These are phyloP conservation scores for Phytopythium montanum DNA, from an alignment of 352 stramenopile species.

Conservation along the genomic window DNA sequence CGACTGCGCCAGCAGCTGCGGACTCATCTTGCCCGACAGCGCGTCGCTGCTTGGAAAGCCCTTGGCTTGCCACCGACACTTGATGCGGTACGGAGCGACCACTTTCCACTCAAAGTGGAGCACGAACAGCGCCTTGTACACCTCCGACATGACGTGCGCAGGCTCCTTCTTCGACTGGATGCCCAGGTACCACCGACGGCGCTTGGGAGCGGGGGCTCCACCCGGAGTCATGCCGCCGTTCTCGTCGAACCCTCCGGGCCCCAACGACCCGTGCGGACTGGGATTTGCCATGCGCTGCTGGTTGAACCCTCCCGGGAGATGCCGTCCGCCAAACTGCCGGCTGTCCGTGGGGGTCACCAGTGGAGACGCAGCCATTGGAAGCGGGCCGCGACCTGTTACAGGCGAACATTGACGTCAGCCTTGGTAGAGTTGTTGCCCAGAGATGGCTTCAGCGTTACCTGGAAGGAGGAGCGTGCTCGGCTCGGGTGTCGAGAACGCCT, in stretches of 20 bases:
- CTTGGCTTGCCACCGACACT: conserved; percentile 94
- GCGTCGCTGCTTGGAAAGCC: conserved; percentile 16
- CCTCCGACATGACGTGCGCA: conserved; percentile 99
- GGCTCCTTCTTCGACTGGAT: conserved; percentile 99
- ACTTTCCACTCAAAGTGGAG: conserved; percentile 98
- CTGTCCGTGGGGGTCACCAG: conserved; percentile 64
- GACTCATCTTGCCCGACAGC: conserved; percentile 13
- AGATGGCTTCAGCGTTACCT: conserved; percentile 15
- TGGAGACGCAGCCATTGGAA: conserved; percentile 79
- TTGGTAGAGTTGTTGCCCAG: background rate
- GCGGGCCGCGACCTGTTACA: conserved; percentile 51
- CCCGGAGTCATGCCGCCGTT: conserved; percentile 12
- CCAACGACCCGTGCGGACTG: conserved; percentile 1
- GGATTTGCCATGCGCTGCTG: conserved; percentile 22
- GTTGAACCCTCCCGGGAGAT: conserved; percentile 18
- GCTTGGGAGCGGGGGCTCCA: conserved; percentile 44
- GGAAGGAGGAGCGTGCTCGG: conserved; percentile 62
- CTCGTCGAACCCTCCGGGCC: conserved; percentile 32
- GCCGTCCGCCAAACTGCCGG: conserved; percentile 64
- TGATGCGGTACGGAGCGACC: conserved; percentile 96
- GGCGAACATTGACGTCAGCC: background rate
- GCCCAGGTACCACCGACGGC: conserved; percentile 97
- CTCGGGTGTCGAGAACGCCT: conserved; percentile 72
- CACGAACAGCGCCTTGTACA: conserved; percentile 97
- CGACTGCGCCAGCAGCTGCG: conserved; percentile 25